These are phyloP conservation scores for Coprinellus micaceus DNA, from an alignment of 768 basidiomycete genomes.

Conservation along the genomic window DNA sequence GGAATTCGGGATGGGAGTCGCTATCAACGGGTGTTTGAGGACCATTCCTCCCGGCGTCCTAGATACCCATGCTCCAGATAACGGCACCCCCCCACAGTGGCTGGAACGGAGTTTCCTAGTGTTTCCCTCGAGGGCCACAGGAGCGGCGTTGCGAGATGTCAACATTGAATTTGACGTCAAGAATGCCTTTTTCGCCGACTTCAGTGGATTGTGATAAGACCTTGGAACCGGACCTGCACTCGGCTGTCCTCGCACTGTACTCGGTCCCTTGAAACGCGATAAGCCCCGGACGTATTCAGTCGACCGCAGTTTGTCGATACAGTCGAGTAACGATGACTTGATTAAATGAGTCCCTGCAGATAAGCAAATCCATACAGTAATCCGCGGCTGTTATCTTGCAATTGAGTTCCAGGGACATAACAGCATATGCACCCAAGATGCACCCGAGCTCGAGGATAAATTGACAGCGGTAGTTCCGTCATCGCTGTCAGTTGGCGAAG, in stretches of 20 bases:
- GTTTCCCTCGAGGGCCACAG: background rate
- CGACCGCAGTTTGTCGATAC: background rate
- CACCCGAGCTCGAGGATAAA: background rate
- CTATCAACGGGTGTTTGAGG: no score
- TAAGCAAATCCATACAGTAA: background rate
- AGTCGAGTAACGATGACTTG: background rate
- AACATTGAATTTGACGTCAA: conserved; percentile 1
- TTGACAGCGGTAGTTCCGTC: background rate
- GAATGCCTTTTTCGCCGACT: background rate
- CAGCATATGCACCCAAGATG: background rate
- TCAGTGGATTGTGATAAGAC: background rate
- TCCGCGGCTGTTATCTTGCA: background rate
- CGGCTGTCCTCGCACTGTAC: background rate
- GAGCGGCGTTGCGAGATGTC: background rate
- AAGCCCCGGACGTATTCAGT: background rate
- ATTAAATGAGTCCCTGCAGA: background rate
- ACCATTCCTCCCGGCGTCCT: no score
- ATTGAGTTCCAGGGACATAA: background rate
- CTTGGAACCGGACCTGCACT: background rate
- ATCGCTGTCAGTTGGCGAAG: background rate
- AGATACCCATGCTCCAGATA: no score
- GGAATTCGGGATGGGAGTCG: no score
- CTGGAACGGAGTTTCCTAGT: background rate
- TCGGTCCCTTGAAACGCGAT: background rate
- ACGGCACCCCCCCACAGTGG: background rate